Evolutionary conservation across 2,329 filamentous ascomycete species (phyloP).

Genomic region (Dichotomopilus funicola): DNA sequence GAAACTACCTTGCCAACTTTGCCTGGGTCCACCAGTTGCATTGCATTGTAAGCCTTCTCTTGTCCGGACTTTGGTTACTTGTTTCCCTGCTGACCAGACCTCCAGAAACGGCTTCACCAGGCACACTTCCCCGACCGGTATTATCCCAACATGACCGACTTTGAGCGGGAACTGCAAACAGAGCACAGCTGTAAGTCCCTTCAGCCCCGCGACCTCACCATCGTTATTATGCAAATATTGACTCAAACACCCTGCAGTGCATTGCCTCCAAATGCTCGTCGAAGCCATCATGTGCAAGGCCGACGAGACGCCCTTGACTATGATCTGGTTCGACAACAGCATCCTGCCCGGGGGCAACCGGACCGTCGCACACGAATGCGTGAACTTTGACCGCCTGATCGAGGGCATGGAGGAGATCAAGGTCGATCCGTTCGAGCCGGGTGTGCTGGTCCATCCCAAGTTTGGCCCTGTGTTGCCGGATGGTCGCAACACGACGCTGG

Average conservation of each 20-base stretch:
- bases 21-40: background rate
- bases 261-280: background rate
- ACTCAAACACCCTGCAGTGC: background rate
- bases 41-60: background rate
- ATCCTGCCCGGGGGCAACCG: slow-evolving; percentile 1
- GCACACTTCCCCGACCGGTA: background rate
- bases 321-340: slow-evolving; percentile 3
- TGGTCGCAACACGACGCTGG: background rate
- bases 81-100: background rate
- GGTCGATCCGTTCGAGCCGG: background rate
- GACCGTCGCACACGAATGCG: background rate
- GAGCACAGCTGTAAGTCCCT: background rate
- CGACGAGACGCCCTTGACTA: background rate
- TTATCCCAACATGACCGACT: slow-evolving; percentile 1
- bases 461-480: background rate
- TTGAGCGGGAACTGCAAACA: background rate
- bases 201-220: too few species aligned
- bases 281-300: slow-evolving; percentile 3
- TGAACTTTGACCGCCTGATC: background rate
- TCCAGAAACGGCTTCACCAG: background rate
- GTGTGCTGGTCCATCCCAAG: background rate
- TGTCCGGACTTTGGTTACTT: background rate
- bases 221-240: too few species aligned
- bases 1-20: background rate
- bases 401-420: background rate